Base-by-base conservation (phyloP, 306 rosid species). In the Vigna reflexopilosa region DNA sequence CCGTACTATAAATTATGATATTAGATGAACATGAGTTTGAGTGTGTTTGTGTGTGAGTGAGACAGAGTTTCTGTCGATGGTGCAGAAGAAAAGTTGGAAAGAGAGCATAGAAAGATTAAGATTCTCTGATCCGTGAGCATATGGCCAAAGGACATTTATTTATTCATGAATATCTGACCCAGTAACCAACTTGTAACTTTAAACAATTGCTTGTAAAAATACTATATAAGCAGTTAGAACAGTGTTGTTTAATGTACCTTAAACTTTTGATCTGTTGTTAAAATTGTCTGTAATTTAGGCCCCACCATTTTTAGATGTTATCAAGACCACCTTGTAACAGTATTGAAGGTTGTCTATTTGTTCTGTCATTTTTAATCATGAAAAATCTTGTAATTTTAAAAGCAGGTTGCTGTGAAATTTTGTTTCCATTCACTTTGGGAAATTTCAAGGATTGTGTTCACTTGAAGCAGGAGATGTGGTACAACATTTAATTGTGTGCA, bases 101-200 rank as follows among this genome's bases (percentile, higher is more conserved):
- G 66, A 47, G 72, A 49, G 87, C 84, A 79, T 83, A 67, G 80
- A 87, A 74, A 73, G 84, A 73, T 77, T 55, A 62, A 83, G 96
- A 87, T 87, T 91, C 88, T 83, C 40, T 75, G 49, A 67, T 65
- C 90, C 86, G 86, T 84, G 91, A 78, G 32, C 48, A 38, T 48
- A 59, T 63, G 51, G 64, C 19, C 57, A 16, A 4, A 28, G 19
- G 75, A 11, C 16, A 9, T 69, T 57, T 49, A 57, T 73, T 72
- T 45, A 24, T 64, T 55, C 34, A 24, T 22, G 24, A 16, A 26
- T 16, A 28, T 56, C 56, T 69, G 85, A 79, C 80, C 74, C 83
- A 81, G 82, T 17, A 6, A 61, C 44, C 3, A 30, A 5, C 32
- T 59, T 40, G 71, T 42, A 19, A 67, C 17, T 20, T 67, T 66